Evolutionary conservation across 2,329 filamentous ascomycete genomes (phyloP).

Genomic region (Pseudonectria buxi): DNA sequence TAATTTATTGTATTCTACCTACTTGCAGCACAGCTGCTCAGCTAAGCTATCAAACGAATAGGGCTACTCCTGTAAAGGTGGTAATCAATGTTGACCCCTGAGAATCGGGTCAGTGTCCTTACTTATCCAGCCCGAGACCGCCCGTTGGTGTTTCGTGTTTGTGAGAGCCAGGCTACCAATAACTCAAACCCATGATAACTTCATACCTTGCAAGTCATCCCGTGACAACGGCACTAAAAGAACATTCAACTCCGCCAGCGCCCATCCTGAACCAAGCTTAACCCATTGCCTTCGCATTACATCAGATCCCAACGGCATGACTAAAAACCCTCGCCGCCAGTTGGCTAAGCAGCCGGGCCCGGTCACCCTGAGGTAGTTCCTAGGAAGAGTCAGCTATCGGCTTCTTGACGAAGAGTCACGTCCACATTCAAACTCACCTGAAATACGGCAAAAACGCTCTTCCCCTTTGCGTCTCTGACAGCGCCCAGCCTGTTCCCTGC

Average conservation of each 20-base stretch:
- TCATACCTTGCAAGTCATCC: not conserved
- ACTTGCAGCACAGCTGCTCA: too few relatives aligned
- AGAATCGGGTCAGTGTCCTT: too few relatives aligned
- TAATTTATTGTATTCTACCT: too few relatives aligned
- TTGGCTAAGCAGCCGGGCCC: slow-evolving; percentile 73
- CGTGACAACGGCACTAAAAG: too few relatives aligned
- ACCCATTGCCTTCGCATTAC: slow-evolving; percentile 5
- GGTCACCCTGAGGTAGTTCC: slow-evolving; percentile 77
- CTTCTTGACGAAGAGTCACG: not conserved
- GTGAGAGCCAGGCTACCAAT: too few relatives aligned
- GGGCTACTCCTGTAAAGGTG: too few relatives aligned
- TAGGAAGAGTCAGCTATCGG: slow-evolving; percentile 26
- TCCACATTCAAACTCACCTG: slow-evolving; percentile 36
- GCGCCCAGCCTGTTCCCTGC: slow-evolving; percentile 89
- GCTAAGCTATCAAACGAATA: too few relatives aligned
- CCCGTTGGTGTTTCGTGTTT: too few relatives aligned
- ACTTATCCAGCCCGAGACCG: too few relatives aligned
- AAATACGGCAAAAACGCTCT: slow-evolving; percentile 92
- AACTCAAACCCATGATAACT: too few relatives aligned
- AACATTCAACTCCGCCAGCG: slow-evolving; percentile 2
- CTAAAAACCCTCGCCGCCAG: slow-evolving; percentile 82
- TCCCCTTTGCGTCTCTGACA: slow-evolving; percentile 81
- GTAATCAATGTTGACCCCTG: too few relatives aligned
- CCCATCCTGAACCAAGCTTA: too few relatives aligned
- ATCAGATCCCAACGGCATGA: slow-evolving; percentile 58